Evolutionary conservation across 2,329 filamentous ascomycete species (phyloP), one percentile per base, ranked within the genome.

Genomic region (Claviceps fusiformis): DNA sequence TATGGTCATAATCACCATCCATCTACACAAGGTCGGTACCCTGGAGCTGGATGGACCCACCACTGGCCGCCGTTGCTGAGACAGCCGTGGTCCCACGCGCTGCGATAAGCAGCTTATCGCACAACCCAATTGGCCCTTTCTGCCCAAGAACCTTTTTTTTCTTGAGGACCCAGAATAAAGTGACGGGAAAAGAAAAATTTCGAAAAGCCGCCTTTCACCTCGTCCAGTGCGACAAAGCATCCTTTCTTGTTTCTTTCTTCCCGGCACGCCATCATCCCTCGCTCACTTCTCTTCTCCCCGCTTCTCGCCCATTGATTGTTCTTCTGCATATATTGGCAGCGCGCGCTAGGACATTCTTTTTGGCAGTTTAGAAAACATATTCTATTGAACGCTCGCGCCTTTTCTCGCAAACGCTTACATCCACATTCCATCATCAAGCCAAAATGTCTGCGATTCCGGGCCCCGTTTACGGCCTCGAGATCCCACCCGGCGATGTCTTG

Each of bases 381-480:
- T 44, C 37, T n/a, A 15, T 24, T 35, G 24, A 17, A 17, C 46
- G 15, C 5, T 19, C 43, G 19, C 15, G 33, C 8, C 45, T 47
- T 9, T 29, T 17, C 33, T 15, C 31, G 24, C 24, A 33, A n/a
- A 31, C 33, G 33, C 17, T 37, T 50, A 31, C 45, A 39, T 46
- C 13, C 13, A 15, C 44, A 46, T 27, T 27, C 37, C 37, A 13
- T 31, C 45, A 41, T 11, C 52, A 50, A 50, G 53, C 56, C 62
- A 74, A 63, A 62, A 83, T 83, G 80, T 74, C 79, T 70, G 69
- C 76, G 60, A 67, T 79, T 65, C 78, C 81, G 61, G 87, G 93
- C 71, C 88, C 87, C 70, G 79, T 97, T 69, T 98, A 93, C 71
- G 90, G 91, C 73, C 86, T 96, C 63, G 85, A 89, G 77, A 87